Evolutionary conservation across 441 rosid species (phyloP).

Genomic region (Eruca vesicaria): DNA sequence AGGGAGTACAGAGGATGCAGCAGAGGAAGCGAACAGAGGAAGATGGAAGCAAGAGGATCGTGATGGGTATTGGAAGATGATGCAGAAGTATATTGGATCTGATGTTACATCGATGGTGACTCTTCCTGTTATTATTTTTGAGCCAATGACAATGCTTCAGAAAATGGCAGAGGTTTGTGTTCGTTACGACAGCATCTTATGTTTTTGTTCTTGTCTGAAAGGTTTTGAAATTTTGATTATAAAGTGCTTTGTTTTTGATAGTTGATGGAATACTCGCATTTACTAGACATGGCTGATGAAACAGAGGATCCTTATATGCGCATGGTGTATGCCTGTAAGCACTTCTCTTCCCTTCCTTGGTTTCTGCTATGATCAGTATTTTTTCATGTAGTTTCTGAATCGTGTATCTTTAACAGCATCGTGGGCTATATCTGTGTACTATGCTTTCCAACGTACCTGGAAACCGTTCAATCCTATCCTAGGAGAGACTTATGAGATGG

Average conservation of each 20-base stretch:
- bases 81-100: constrained; percentile 92
- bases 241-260: constrained; percentile 39
- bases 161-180: constrained; percentile 91
- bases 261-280: constrained; percentile 96
- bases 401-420: constrained; percentile 54
- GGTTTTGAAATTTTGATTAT: background rate
- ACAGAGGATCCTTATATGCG: constrained; percentile 95
- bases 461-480: constrained; percentile 97
- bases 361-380: background rate
- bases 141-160: constrained; percentile 94
- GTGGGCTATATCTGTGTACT: constrained; percentile 88
- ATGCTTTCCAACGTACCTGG: constrained; percentile 84
- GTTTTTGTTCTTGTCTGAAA: background rate
- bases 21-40: constrained; percentile 89
- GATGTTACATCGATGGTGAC: constrained; percentile 98
- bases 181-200: background rate
- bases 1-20: constrained; percentile 93
- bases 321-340: constrained; percentile 85
- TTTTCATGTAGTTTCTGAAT: background rate
- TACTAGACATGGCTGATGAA: constrained; percentile 86
- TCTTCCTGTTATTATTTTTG: constrained; percentile 92
- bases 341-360: background rate
- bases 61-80: constrained; percentile 95
- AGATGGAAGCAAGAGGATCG: constrained; percentile 98
- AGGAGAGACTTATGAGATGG: constrained; percentile 94